Evolutionary conservation across 2,329 filamentous ascomycete species (phyloP), one percentile per base, ranked within the genome.

Genomic region (Colletotrichum tamarilloi): DNA sequence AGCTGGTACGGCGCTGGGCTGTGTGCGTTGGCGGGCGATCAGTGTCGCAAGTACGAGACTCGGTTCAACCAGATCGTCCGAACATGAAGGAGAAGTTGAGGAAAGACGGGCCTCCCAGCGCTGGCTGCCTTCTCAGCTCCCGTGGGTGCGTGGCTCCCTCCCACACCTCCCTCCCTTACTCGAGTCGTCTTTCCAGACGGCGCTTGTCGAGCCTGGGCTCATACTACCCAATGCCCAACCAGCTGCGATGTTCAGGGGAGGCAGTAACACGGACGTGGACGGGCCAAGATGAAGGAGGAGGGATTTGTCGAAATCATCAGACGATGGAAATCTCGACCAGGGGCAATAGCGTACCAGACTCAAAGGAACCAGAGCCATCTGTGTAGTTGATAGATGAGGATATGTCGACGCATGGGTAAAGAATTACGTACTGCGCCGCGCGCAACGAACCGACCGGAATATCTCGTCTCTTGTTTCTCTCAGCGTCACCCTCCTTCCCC

Each of bases 21-120:
- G 67, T 66, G 67, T 66, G 24, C 32, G 56, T 42, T 72, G 62
- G 57, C 30, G 38, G 62, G 30, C 42, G 52, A 74, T 67, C 68
- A n/a, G 68, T 55, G 72, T 72, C 62, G 30, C 68, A 52, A 59
- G 72, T 72, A 74, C 72, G 68, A 72, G 62, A 67, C 62, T 72
- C 68, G 72, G 68, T 66, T 66, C 62, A 38, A 52, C 71, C 19
- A 73, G 68, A 74, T 72, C 72, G 62, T 74, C 72, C 59, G 57
- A 74, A 74, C 55, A 19, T 70, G 56, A 52, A 19, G 49, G 46
- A 30, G 19, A 64, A 57, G 60, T 65, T 53, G 52, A 53, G 42
- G 53, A 7, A 35, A 46, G 60, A 14, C 19, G 28, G 60, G 30
- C 60, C 28, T 9, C 19, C 38, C 28, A 63, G n/a, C n/a, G 46